Conservation (phyloP, 768 basidiomycete species). For the Termitomyces sp. region DNA sequence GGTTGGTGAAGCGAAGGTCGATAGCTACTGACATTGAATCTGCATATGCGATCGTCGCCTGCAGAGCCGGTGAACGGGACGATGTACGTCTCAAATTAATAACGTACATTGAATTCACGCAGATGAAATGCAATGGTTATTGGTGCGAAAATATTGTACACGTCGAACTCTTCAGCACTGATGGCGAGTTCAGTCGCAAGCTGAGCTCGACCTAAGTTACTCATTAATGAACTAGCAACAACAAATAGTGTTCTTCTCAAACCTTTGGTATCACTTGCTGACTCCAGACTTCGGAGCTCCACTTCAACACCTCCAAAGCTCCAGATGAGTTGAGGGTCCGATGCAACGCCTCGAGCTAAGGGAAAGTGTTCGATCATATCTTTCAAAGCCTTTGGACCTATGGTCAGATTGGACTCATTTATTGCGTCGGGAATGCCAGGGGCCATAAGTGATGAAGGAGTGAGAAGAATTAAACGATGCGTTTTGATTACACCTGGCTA, state of each 20-base stretch:
- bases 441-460: conserved; percentile 53
- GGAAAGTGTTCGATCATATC: conserved; percentile 85
- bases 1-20: conserved; percentile 72
- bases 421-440: conserved; percentile 58
- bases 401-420: conserved; percentile 60
- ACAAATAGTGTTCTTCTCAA: neutral
- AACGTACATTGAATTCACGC: conserved; percentile 73
- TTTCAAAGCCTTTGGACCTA: conserved; percentile 68
- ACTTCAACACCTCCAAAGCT: conserved; percentile 68
- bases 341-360: conserved; percentile 51
- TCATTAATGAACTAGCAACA: neutral
- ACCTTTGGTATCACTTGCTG: conserved; percentile 65
- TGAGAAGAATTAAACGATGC: conserved; percentile 61
- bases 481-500: conserved; percentile 73
- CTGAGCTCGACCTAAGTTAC: conserved; percentile 46
- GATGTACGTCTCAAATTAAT: neutral
- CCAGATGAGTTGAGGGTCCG: conserved; percentile 81
- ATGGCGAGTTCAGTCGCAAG: conserved; percentile 74
- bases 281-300: conserved; percentile 62
- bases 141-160: conserved; percentile 60
- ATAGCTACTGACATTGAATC: conserved; percentile 63
- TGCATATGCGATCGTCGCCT: conserved; percentile 81
- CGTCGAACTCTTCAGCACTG: conserved; percentile 76
- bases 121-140: conserved; percentile 74
- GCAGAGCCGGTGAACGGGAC: neutral